Evolutionary conservation across 2,329 filamentous ascomycete species (phyloP).

Genomic region (Penicillium sp.): DNA sequence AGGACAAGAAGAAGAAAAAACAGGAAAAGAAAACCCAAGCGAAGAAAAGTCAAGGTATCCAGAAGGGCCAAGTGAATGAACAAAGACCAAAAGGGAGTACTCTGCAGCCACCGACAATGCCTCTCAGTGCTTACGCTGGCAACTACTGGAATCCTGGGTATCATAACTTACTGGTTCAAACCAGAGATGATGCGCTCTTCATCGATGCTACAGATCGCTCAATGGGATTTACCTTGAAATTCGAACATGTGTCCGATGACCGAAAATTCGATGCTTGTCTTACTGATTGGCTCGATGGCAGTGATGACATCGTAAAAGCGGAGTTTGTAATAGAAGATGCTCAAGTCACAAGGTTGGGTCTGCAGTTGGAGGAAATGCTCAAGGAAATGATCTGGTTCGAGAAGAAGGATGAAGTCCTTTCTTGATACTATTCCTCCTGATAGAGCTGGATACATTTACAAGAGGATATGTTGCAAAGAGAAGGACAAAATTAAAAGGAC

Average conservation of each 20-base stretch:
- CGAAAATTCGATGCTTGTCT: neutral
- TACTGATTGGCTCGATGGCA: neutral
- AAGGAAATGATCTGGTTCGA: neutral
- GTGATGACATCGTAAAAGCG: neutral
- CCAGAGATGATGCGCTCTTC: slow-evolving; percentile 27
- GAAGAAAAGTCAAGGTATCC: neutral
- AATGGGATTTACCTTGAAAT: slow-evolving; percentile 28
- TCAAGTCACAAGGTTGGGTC: neutral
- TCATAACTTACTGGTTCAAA: slow-evolving; percentile 23
- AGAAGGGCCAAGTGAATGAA: neutral
- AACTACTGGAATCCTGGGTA: slow-evolving; percentile 28
- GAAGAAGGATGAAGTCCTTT: neutral
- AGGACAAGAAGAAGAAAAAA: neutral
- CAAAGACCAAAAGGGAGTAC: neutral
- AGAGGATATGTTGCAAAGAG: neutral
- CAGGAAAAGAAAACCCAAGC: neutral
- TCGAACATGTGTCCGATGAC: slow-evolving; percentile 25
- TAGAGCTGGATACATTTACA: neutral
- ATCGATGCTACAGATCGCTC: slow-evolving; percentile 36
- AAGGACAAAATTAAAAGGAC: neutral
- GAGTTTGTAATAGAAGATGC: neutral
- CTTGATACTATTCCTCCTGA: neutral
- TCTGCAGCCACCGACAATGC: slow-evolving; percentile 10
- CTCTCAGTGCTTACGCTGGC: slow-evolving; percentile 24
- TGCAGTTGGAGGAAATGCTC: neutral